A percentile compares a stretch with the other conserved stretches of the same genome.
Evolutionary conservation across 2,329 filamentous ascomycete genomes (phyloP).

Genomic region (Coniochaeta pulveracea): DNA sequence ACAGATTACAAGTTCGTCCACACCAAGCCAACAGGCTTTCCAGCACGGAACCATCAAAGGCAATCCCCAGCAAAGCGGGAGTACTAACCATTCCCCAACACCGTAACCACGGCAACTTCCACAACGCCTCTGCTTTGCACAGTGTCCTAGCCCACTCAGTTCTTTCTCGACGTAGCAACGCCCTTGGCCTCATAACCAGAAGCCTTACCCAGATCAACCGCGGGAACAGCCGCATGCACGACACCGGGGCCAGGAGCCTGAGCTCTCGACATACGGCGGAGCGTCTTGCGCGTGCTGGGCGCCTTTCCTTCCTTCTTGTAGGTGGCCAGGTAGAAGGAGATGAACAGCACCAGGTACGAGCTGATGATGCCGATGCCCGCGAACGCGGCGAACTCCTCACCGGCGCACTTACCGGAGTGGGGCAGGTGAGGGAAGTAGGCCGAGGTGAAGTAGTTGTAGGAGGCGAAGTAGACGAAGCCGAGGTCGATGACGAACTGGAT

Average conservation of each 20-base stretch:
- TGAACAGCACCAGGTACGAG: constrained; percentile 96
- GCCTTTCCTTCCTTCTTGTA: constrained; percentile 71
- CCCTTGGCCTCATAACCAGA: no score
- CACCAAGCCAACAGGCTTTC: no score
- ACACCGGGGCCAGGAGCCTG: constrained; percentile 74
- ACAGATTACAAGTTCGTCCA: no score
- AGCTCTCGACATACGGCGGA: constrained; percentile 54
- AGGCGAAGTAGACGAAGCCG: constrained; percentile 96
- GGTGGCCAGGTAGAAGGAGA: constrained; percentile 95
- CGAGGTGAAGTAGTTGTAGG: constrained; percentile 93
- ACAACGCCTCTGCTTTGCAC: no score
- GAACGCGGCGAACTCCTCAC: constrained; percentile 94
- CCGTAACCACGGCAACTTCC: no score
- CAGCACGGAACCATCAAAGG: no score
- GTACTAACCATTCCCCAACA: no score
- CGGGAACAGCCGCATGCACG: no score
- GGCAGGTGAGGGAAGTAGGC: constrained; percentile 81
- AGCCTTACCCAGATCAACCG: no score
- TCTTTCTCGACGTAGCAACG: no score
- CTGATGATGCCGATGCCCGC: constrained; percentile 84
- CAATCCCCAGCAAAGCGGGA: no score
- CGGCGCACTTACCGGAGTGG: constrained; percentile 76
- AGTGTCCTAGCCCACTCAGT: no score
- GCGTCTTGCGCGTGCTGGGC: constrained; percentile 67
- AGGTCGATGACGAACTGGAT: constrained; percentile 95